Evolutionary conservation across 345 rosid genomes (phyloP).

Genomic region (Capsella bursapastoris): DNA sequence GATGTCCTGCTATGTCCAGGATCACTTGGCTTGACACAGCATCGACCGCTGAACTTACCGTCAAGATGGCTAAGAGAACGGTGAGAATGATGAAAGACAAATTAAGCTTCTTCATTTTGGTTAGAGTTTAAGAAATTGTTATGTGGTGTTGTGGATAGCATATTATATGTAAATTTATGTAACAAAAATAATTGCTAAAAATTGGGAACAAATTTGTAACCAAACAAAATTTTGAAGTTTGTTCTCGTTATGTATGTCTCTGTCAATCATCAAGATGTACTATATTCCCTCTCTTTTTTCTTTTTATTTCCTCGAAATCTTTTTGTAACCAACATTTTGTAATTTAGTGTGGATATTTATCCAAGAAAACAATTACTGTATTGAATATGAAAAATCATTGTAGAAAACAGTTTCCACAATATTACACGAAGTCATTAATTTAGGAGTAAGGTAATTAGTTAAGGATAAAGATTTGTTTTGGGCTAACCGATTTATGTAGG

Average conservation of each 20-base stretch:
- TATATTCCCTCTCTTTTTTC: too few species aligned
- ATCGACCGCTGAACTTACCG: constrained; percentile 8
- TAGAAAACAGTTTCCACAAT: too few species aligned
- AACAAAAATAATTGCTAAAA: constrained; percentile 6
- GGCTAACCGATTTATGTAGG: not conserved
- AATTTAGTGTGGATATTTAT: too few species aligned
- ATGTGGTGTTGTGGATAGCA: constrained; percentile 27
- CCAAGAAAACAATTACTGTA: too few species aligned
- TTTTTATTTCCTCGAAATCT: too few species aligned
- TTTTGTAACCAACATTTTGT: too few species aligned
- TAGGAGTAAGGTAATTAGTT: not conserved
- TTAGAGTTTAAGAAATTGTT: not conserved
- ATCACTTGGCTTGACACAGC: constrained; percentile 12
- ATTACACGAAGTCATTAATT: not conserved
- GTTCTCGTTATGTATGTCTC: too few species aligned
- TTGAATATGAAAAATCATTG: too few species aligned
- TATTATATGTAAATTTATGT: constrained; percentile 18
- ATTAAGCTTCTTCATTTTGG: constrained; percentile 24
- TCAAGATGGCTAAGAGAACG: constrained; percentile 23
- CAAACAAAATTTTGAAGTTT: not conserved
- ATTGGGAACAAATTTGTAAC: not conserved
- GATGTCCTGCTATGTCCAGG: constrained; percentile 24
- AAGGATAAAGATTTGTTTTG: not conserved
- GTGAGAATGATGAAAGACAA: constrained; percentile 29
- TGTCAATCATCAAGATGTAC: too few species aligned